Evolutionary conservation across 1,139 yeast species (phyloP).

Genomic region (Diutina mesorugosa): DNA sequence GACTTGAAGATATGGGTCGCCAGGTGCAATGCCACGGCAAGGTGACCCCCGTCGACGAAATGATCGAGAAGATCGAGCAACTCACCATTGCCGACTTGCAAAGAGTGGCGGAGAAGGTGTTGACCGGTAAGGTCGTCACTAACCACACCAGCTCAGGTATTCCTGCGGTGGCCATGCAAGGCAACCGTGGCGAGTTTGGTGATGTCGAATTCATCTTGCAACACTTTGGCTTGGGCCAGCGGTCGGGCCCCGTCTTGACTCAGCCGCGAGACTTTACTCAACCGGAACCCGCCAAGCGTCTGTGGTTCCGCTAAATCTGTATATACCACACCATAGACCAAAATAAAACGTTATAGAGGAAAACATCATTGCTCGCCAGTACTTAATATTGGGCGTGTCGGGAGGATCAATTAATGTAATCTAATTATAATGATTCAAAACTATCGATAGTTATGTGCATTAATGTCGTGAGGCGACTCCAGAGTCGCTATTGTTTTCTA

Average conservation of each 20-base stretch:
- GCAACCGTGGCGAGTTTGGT: constrained; percentile 74
- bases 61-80: constrained; percentile 65
- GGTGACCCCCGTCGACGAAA: constrained; percentile 68
- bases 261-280: constrained; percentile 18
- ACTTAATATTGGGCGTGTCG: too few relatives aligned
- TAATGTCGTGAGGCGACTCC: not conserved
- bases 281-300: not conserved
- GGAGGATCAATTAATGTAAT: not conserved
- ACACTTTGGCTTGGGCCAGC: constrained; percentile 61
- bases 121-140: constrained; percentile 49
- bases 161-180: constrained; percentile 84
- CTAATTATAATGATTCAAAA: too few relatives aligned
- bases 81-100: constrained; percentile 58
- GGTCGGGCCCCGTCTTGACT: constrained; percentile 12
- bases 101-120: constrained; percentile 61
- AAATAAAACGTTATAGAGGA: not conserved
- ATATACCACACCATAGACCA: not conserved
- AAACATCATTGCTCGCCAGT: too few relatives aligned
- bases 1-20: constrained; percentile 88
- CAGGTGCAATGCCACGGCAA: constrained; percentile 80
- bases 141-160: constrained; percentile 41
- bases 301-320: not conserved
- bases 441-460: not conserved
- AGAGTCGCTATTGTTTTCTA: not conserved
- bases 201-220: constrained; percentile 59